Evolutionary conservation across 2,329 filamentous ascomycete genomes (phyloP), one percentile per base, ranked within the genome.

Genomic region (Fusarium sp.): DNA sequence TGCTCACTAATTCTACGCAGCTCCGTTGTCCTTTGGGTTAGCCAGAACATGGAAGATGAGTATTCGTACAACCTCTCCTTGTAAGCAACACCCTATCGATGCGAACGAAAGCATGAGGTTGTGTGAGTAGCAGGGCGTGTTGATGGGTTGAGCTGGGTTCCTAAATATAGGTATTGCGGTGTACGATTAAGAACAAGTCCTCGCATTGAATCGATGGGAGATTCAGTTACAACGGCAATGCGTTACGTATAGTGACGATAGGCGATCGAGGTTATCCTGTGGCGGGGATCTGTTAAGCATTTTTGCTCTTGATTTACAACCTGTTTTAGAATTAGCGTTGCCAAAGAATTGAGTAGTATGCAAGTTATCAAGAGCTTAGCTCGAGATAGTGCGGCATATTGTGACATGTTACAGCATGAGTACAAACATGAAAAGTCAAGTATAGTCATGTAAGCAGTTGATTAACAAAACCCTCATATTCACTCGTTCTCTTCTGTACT

Each of bases 11-110:
- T 51, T n/a, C 19, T 6, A 4, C 10, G 14, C 63, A 86, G 85
- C 75, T 84, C 83, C 19, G 85, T 88, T 43, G 82, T 88, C 57
- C 80, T 89, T 37, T 89, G 87, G 87, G 76, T 89, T 51, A 87
- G 83, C 76, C 87, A 89, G 79, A 89, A 89, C 69, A 88, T 89
- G 84, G 87, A 89, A 78, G 87, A 89, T 69, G 87, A 89, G 75
- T 89, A 89, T 68, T 82, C 85, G 42, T 89, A 89, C 75, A 89
- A 88, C 73, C 75, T 89, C 65, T 81, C 86, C 57, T 78, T 89
- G 61, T 88, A 73, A 76, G 48, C 39, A 43, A 15, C 17, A 27
- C 11, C 38, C 17, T 45, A 36, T 14, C 46, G 31, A 41, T 15
- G 25, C 27, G 25, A 44, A 53, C 38, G 25, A 29, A 53, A 51